phyloP scores from a whole-genome alignment of 2,329 filamentous ascomycete genomes.

The Aspergillus felis region DNA sequence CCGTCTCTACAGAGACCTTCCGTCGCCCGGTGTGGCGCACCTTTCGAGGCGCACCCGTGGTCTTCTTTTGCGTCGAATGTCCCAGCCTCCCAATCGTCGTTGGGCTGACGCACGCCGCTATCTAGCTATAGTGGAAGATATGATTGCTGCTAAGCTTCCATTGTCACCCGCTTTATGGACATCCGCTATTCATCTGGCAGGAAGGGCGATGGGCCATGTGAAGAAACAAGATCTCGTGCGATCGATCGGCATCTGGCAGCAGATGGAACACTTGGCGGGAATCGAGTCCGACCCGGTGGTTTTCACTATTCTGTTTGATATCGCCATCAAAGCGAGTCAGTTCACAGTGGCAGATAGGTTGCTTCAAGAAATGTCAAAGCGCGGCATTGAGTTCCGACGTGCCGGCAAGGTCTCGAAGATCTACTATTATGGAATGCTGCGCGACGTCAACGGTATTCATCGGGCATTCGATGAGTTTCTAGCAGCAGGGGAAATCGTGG shows the following conservation, averaged over 20 bases:
- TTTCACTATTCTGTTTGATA: slow-evolving; percentile 89
- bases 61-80: slow-evolving; percentile 64
- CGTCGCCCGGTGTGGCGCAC: slow-evolving; percentile 51
- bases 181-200: slow-evolving; percentile 73
- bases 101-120: slow-evolving; percentile 67
- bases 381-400: slow-evolving; percentile 67
- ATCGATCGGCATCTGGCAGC: slow-evolving; percentile 74
- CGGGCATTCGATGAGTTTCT: slow-evolving; percentile 79
- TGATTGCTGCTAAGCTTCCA: slow-evolving; percentile 68
- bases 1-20: slow-evolving; percentile 50
- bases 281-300: slow-evolving; percentile 70
- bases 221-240: slow-evolving; percentile 60
- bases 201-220: slow-evolving; percentile 62
- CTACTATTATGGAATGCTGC: slow-evolving; percentile 72
- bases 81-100: slow-evolving; percentile 45
- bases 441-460: slow-evolving; percentile 70
- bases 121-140: slow-evolving; percentile 77
- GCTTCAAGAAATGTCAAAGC: slow-evolving; percentile 71
- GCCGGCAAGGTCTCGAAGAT: slow-evolving; percentile 80
- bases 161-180: slow-evolving; percentile 74
- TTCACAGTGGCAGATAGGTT: slow-evolving; percentile 81
- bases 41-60: slow-evolving; percentile 54
- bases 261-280: slow-evolving; percentile 75
- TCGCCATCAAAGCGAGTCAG: slow-evolving; percentile 80
- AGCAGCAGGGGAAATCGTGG: slow-evolving; percentile 79